Evolutionary conservation across 805 yeast genomes (phyloP), one percentile per base, ranked within the genome.

Genomic region (Wickerhamomyces sydowiorum): DNA sequence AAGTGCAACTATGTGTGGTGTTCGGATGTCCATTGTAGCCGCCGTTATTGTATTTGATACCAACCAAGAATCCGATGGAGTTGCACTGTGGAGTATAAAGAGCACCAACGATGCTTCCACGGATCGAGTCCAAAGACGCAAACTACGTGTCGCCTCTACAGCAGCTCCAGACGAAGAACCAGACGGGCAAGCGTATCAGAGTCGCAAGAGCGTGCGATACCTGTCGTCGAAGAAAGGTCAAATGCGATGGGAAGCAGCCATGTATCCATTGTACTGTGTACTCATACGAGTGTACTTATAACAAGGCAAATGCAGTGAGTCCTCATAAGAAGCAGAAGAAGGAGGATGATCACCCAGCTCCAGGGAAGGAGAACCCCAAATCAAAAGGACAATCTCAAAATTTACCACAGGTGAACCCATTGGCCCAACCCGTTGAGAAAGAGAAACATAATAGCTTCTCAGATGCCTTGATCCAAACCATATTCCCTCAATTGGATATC

Each of bases 221-320:
- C 48, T 84, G 93, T 59, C 71, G 91, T 18, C 75, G 73, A 61
- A 83, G 82, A 62, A 85, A 85, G 56, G 86, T 83, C 48, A 80
- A 82, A 56, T 85, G 95, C 61, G 89, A 83, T 57, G 93, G 91
- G 5, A 73, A 75, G 51, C 82, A 75, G 51, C 93, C 91, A 1
- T 85, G 95, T 59, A 74, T 77, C 25, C 87, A 81, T 59, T 88
- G 96, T 54, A 80, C 90, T 1, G 93, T 84, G 1, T 85, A 84
- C 60, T 76, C 84, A 15, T 81, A 82, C 60, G 83, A 78, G 43
- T 88, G 96, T 62, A 78, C 95, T 0, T 88, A 88, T 59, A 86
- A 84, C 55, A 87, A 86, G 54, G 91, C 95, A 9, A 72, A 82
- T 6, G 37, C 44, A 1, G 19, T 40, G 1, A 17, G 38, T 3